phyloP scores from a whole-genome alignment of 1,284 basidiomycete genomes.

The Fistulina hepatica region DNA sequence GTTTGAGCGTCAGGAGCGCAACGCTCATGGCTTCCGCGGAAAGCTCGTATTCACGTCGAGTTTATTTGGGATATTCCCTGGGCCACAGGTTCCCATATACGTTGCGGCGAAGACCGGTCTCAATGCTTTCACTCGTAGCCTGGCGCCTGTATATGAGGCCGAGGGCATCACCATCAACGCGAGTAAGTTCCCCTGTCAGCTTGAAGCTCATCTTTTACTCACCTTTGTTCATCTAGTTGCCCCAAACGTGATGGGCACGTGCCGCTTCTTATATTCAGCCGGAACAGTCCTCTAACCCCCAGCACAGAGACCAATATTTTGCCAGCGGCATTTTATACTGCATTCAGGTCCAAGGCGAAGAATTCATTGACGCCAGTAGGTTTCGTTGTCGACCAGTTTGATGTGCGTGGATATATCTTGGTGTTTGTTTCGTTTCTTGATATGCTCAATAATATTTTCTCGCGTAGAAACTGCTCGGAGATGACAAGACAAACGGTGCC shows the following conservation, averaged over 20 bases:
- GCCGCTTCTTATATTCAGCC: not conserved
- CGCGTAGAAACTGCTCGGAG: slow-evolving; percentile 14
- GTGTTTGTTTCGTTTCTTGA: not conserved
- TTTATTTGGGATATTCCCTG: slow-evolving; percentile 12
- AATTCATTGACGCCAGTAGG: slow-evolving; percentile 11
- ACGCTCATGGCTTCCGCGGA: slow-evolving; percentile 15
- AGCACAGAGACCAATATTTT: slow-evolving; percentile 13
- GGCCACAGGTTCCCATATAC: slow-evolving; percentile 13
- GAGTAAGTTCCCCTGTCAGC: slow-evolving; percentile 4
- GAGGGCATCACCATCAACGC: slow-evolving; percentile 15
- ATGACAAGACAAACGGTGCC: slow-evolving; percentile 14
- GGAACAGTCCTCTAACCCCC: not conserved
- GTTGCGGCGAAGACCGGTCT: slow-evolving; percentile 15
- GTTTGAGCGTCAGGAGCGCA: slow-evolving; percentile 15
- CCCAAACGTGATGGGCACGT: slow-evolving; percentile 14
- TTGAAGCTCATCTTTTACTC: not conserved
- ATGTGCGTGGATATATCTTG: slow-evolving; percentile 6
- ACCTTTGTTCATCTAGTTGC: slow-evolving; percentile 9
- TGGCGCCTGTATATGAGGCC: slow-evolving; percentile 12
- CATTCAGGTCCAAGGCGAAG: slow-evolving; percentile 11
- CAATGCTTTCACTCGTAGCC: slow-evolving; percentile 14
- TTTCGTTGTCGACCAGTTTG: slow-evolving; percentile 14
- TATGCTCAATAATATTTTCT: not conserved
- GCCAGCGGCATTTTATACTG: slow-evolving; percentile 8
- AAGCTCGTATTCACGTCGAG: slow-evolving; percentile 16